phyloP scores from a whole-genome alignment of 179 eudicot species.

The Sideroxylon spinosum region DNA sequence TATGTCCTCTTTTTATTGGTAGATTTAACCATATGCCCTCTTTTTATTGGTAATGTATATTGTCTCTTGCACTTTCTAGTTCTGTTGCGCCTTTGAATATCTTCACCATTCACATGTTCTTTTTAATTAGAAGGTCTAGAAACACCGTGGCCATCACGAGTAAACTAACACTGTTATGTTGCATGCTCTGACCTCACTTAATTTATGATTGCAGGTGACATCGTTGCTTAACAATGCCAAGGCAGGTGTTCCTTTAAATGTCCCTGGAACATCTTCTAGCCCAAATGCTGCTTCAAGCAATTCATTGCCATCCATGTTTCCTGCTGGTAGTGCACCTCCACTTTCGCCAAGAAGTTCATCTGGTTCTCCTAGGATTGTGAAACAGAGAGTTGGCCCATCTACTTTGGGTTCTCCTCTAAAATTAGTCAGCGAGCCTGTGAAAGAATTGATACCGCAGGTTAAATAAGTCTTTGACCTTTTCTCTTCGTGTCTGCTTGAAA shows the following conservation, averaged over 20 bases:
- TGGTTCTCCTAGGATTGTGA: slow-evolving; percentile 83
- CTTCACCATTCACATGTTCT: background rate
- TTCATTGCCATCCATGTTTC: slow-evolving; percentile 89
- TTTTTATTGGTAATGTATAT: too few relatives aligned
- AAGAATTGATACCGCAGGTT: slow-evolving; percentile 92
- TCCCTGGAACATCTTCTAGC: slow-evolving; percentile 59
- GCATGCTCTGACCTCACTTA: background rate
- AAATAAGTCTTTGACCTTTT: background rate
- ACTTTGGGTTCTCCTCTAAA: slow-evolving; percentile 71
- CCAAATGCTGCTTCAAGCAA: slow-evolving; percentile 60
- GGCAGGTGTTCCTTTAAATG: slow-evolving; percentile 64
- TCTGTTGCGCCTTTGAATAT: background rate
- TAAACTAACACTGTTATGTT: background rate
- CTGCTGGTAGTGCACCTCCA: slow-evolving; percentile 92
- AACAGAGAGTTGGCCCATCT: slow-evolving; percentile 74
- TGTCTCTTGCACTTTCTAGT: too few relatives aligned
- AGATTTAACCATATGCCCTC: too few relatives aligned
- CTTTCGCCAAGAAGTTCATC: slow-evolving; percentile 97
- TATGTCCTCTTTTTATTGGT: too few relatives aligned
- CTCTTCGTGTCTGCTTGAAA: slow-evolving; percentile 5
- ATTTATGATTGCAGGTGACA: slow-evolving; percentile 53
- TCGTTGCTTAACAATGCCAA: slow-evolving; percentile 79
- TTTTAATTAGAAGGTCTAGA: background rate
- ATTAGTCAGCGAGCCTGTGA: slow-evolving; percentile 71
- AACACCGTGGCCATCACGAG: background rate